Base-by-base conservation (phyloP, 805 yeast species). In the Wickerhamiella shivajii region DNA sequence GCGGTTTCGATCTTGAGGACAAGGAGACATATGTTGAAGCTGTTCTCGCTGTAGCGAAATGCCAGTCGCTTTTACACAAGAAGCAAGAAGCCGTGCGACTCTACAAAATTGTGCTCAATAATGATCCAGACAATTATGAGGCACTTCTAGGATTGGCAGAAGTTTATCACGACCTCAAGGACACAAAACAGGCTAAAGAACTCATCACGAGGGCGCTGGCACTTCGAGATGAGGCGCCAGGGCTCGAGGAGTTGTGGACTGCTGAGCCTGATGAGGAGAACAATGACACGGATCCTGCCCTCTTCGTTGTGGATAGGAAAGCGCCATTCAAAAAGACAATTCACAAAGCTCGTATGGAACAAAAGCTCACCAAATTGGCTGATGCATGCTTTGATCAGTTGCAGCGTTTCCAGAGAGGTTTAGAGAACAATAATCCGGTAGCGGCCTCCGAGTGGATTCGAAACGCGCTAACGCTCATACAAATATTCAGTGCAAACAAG, bases 381-480 rank as follows among this genome's bases (percentile, higher is more conserved):
- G 47, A 41, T 10, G 29, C 27, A 5, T 44, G 44, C 18, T 43
- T 44, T 18, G 34, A 65, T 10, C 60, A 76, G 40, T 59, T 77
- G 51, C 57, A 63, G 13, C 60, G 75, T 34, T 63, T 76, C 32
- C 58, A 63, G 21, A 57, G 57, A 1, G 70, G 70, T 3, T 42
- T 72, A 24, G 65, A 60, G 26, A 44, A 51, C 3, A 70, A 66
- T 3, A 76, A 74, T 41, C 56, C 53, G 11, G 71, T 70, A n/a
- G 78, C 90, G 0, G 66, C 72, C 2, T 61, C 66, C 6, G 69
- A 80, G 2, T 90, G 97, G 97, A 66, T 80, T 43, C 80, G 81
- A 39, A 60, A 74, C 4, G 94, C 87, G 0, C 69, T 80, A 2
- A 93, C 78, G 43, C 63, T 90, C 32, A 71, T 87, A 26, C 93